Percentiles rank a stretch among this genome's conserved stretches.
phyloP scores from a whole-genome alignment of 2,329 filamentous ascomycete genomes.

The Talaromyces sp. region DNA sequence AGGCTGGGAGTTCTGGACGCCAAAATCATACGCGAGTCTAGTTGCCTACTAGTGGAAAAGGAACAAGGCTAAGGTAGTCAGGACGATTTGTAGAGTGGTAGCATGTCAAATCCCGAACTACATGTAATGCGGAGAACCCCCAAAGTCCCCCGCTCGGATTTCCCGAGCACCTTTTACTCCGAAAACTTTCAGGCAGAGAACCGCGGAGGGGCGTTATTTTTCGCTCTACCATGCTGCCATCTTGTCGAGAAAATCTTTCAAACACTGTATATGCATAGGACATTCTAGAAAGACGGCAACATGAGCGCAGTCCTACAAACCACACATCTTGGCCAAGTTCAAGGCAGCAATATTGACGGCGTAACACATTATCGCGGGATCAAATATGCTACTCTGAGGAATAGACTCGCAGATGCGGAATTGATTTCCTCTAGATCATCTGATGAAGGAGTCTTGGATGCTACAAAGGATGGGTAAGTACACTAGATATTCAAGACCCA shows the following conservation, averaged over 20 bases:
- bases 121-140: background rate
- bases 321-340: constrained; percentile 29
- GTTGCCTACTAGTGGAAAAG: background rate
- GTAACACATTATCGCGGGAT: constrained; percentile 36
- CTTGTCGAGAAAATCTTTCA: too few species aligned
- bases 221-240: background rate
- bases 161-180: background rate
- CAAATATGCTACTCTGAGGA: constrained; percentile 36
- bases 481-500: background rate
- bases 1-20: background rate
- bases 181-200: background rate
- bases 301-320: constrained; percentile 24
- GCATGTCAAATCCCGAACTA: background rate
- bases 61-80: background rate
- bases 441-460: constrained; percentile 28
- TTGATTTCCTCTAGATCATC: constrained; percentile 25
- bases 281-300: background rate
- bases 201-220: background rate
- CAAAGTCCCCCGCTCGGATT: background rate
- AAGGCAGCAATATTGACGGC: constrained; percentile 26
- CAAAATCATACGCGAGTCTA: background rate
- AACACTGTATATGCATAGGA: background rate
- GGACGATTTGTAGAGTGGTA: background rate
- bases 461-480: constrained; percentile 36
- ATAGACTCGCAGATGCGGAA: constrained; percentile 35